These are phyloP conservation scores for Elsinoe ampelina DNA, from an alignment of 2,329 filamentous ascomycete species.

Conservation along the genomic window DNA sequence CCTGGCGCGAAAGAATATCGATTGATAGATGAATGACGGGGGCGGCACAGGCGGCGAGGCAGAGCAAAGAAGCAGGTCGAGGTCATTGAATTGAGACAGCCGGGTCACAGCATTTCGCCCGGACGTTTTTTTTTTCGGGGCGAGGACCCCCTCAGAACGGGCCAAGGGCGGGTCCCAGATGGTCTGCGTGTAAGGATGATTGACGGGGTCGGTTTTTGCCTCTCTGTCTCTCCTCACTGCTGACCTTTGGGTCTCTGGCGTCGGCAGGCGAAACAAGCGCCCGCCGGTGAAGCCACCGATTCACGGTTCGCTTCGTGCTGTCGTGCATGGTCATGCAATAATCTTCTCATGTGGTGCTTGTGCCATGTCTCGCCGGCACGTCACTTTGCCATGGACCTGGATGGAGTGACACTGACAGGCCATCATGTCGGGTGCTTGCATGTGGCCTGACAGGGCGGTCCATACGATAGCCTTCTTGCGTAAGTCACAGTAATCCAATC, in stretches of 20 bases:
- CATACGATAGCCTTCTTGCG: neutral
- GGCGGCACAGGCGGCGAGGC: neutral
- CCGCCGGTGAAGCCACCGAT: conserved; percentile 6
- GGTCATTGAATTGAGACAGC: neutral
- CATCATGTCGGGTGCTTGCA: neutral
- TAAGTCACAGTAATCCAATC: neutral
- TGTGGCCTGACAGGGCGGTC: neutral
- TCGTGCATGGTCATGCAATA: neutral
- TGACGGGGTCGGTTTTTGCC: neutral
- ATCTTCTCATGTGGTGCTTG: too few species aligned
- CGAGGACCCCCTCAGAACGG: conserved; percentile 1
- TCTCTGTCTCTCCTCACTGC: neutral
- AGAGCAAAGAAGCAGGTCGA: neutral
- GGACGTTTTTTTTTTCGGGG: neutral
- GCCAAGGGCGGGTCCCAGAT: neutral
- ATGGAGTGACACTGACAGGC: neutral
- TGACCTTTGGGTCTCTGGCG: neutral
- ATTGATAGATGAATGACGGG: neutral
- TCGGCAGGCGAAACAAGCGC: conserved; percentile 2
- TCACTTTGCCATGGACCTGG: neutral
- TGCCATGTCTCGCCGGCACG: too few species aligned
- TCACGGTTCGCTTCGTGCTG: neutral
- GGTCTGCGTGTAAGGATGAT: neutral
- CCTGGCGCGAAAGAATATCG: conserved; percentile 1
- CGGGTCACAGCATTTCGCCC: conserved; percentile 2